Percentiles rank a stretch among this genome's conserved stretches.
Conservation (phyloP, 257 asterid species). For the Scutellaria galericulata region DNA sequence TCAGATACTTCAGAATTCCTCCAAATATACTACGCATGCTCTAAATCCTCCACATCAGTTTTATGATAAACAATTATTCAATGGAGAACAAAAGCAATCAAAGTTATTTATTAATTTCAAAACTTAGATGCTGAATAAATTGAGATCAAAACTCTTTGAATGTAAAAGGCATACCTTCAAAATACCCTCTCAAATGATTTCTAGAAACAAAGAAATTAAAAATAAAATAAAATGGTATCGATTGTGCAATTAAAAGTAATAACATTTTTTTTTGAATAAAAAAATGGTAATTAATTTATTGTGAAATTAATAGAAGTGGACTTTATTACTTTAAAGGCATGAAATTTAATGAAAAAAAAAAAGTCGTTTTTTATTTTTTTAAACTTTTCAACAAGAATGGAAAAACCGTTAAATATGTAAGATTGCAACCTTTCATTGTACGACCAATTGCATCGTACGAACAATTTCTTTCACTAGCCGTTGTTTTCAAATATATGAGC, state of each 20-base stretch:
- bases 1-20: too few species aligned
- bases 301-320: background rate
- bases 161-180: too few species aligned
- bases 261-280: too few species aligned
- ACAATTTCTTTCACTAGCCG: slow-evolving; percentile 60
- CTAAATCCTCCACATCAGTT: too few species aligned
- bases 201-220: background rate
- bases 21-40: too few species aligned
- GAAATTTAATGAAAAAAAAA: slow-evolving; percentile 19
- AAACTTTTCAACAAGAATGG: background rate
- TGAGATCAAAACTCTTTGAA: too few species aligned
- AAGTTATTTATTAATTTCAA: too few species aligned
- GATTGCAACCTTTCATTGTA: slow-evolving; percentile 49
- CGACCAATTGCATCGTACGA: slow-evolving; percentile 44
- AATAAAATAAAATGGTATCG: too few species aligned
- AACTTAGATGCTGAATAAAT: too few species aligned
- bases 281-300: background rate
- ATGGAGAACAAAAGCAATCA: too few species aligned
- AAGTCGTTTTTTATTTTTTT: background rate
- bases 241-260: background rate
- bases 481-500: slow-evolving; percentile 55
- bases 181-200: too few species aligned
- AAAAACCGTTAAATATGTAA: slow-evolving; percentile 46
- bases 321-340: background rate
- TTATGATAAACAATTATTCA: too few species aligned